Base-by-base conservation (phyloP, 2,329 filamentous ascomycete genomes). In the Pyricularia sp. region DNA sequence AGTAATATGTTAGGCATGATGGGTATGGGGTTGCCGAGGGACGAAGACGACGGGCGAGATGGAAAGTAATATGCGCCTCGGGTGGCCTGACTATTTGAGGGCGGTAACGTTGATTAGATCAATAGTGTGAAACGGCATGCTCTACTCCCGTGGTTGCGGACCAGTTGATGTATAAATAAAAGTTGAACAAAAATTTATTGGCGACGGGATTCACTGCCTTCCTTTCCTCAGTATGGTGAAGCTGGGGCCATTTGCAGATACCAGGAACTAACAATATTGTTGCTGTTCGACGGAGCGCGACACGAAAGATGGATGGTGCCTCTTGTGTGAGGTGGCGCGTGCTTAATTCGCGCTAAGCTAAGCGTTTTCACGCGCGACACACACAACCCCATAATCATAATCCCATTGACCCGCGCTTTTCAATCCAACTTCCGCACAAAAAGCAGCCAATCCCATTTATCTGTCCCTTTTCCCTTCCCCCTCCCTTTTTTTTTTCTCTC, bases 1-100 rank as follows among this genome's bases (percentile, higher is more conserved):
- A 87, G 93, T 0, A 97, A 97, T 73, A 78, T 99, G 66, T 82
- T 99, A 71, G 88, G 87, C 7, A 83, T 96, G 77, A 89, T 97
- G 88, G 92, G 92, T 0, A 79, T 97, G 68, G 82, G 84, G 55
- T 79, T 97, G 66, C 93, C 93, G 0, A 82, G 89, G 66, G 91
- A 96, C 71, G 91, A 93, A 66, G 86, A 83, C 30, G 82, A 85
- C 33, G 33, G 33, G 44, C 77, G 71, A 2, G 71, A 72, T 4
- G 66, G 71, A 10, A 68, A 72, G 55, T 59, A 28, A 59, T 16
- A 16, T 28, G 22, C 55, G 13, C 26, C 12, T 59, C 22, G 24
- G 55, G 26, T 19, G 4, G 24, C 7, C 55, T 59, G 55, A 28
- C 24, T 19, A 59, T 59, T 19, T 16, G 13, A 59, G 12, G 26